Evolutionary conservation across 2,329 filamentous ascomycete genomes (phyloP), one percentile per base, ranked within the genome.

Genomic region (Pseudogymnoascus sp.): DNA sequence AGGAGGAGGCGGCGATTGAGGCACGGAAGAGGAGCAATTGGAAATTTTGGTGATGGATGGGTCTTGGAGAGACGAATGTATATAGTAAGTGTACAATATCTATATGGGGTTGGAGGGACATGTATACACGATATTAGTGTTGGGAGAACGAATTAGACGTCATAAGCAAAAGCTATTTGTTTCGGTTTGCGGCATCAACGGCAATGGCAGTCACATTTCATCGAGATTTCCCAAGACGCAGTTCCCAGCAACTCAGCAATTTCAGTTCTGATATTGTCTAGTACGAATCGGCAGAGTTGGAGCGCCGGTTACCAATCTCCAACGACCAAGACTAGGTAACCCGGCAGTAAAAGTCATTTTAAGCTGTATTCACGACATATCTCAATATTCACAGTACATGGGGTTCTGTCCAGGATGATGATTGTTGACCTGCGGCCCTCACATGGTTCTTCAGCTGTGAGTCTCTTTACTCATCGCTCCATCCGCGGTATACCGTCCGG

Each of bases 401-500:
- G 8, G 30, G 8, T 12, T 38, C 14, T 5, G 35, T 38, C 35
- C 12, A n/a, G 14, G 14, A 5, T 14, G 35, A 38, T n/a, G 14
- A 38, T 3, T n/a, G 5, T 38, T 38, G 6, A 38, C 14, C 35
- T 38, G 33, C 33, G 33, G 35, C 35, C 14, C 35, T 38, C 35
- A 38, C 35, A 38, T 38, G 12, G 14, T n/a, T 38, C 35, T 38
- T 12, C 35, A 38, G 4, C 3, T n/a, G 9, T 38, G 35, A 22
- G 16, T 3, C 41, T n/a, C 41, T 8, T 45, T 45, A 45, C 64
- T 68, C 64, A 66, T 85, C 86, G 74, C 87, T 85, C 93, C 93
- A 97, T 0, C 85, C 90, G 71, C 85, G 86, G 78, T 96, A 97
- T 66, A 95, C 86, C 67, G 88, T 91, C 66, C 86, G 85, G 66